Evolutionary conservation across 805 yeast genomes (phyloP), one percentile per base, ranked within the genome.

Genomic region (Barnettozyma wickerhamii): DNA sequence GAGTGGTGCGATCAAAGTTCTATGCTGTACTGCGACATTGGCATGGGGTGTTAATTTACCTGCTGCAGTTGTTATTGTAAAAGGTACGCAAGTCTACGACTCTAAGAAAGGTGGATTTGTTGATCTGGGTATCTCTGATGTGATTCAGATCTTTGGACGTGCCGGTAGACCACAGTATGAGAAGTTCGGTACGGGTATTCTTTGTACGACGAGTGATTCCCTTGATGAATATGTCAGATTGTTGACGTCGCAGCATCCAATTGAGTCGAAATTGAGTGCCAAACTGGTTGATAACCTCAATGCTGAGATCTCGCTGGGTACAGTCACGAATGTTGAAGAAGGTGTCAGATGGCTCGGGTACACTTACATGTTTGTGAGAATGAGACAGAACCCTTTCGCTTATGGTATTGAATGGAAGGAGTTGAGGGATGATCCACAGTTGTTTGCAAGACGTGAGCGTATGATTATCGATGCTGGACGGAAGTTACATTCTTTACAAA

Each of bases 21-120:
- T 93, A 14, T 84, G 95, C 54, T 89, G 96, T 72, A 93, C 99
- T 3, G 95, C 99, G 0, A 93, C 99, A 0, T 74, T 93, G 43
- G 99, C 99, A 0, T 93, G 99, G 99, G 99, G 99, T 75, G 98
- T 93, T 15, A 93, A 93, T 58, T 69, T 93, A 44, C 99, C 99
- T 2, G 99, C 99, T 6, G 97, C 96, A 2, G 96, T 89, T 30
- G 99, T 93, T 17, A 86, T 93, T 47, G 80, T 93, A 24, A 93
- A 93, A 55, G 99, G 99, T 0, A 93, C 99, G 0, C 96, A 91
- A 56, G 89, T 93, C 0, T 93, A 93, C 58, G 95, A 93, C 58
- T 74, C 98, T 0, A 87, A 90, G 58, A 84, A 83, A 39, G 99
- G 99, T 72, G 99, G 99, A 0, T 87, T 81, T 56, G 77, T 83